These are phyloP conservation scores for Amesomyces nigricolor DNA, from an alignment of 2,329 filamentous ascomycete genomes.

Conservation along the genomic window DNA sequence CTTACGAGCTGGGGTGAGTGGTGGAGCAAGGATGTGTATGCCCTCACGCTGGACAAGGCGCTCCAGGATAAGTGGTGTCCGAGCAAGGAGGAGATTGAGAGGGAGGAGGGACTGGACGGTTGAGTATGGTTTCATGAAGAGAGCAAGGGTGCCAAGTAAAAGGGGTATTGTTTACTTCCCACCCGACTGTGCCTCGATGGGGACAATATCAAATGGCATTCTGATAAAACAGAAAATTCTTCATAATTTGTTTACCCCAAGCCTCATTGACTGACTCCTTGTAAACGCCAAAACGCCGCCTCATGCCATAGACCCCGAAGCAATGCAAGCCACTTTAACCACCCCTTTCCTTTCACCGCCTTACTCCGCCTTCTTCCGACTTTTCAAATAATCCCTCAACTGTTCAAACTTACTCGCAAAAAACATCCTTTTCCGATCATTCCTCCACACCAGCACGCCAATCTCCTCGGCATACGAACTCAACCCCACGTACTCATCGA, in stretches of 20 bases:
- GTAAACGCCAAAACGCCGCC: background rate
- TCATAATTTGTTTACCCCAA: no score
- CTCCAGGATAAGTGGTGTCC: slow-evolving; percentile 50
- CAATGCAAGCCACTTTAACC: background rate
- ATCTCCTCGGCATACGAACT: slow-evolving; percentile 80
- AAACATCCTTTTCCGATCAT: slow-evolving; percentile 72
- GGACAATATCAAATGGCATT: no score
- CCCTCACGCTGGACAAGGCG: slow-evolving; percentile 37
- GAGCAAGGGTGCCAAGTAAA: no score
- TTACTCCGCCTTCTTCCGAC: slow-evolving; percentile 48
- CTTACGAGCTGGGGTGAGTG: slow-evolving; percentile 53
- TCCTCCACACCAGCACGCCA: slow-evolving; percentile 84
- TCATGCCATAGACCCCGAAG: background rate
- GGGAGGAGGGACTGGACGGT: slow-evolving; percentile 31
- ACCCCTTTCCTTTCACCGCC: background rate
- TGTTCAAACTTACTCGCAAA: slow-evolving; percentile 91
- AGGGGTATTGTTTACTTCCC: no score
- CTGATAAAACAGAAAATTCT: no score
- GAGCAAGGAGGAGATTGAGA: slow-evolving; percentile 43
- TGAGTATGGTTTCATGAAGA: no score
- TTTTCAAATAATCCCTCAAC: slow-evolving; percentile 72
- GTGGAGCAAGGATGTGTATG: slow-evolving; percentile 44
- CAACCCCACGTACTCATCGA: slow-evolving; percentile 64
- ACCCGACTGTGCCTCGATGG: no score
- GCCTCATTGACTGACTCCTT: background rate